Percentiles rank a stretch among this genome's conserved stretches.
phyloP scores from a whole-genome alignment of 306 rosid genomes.

The Acacia crassicarpa region DNA sequence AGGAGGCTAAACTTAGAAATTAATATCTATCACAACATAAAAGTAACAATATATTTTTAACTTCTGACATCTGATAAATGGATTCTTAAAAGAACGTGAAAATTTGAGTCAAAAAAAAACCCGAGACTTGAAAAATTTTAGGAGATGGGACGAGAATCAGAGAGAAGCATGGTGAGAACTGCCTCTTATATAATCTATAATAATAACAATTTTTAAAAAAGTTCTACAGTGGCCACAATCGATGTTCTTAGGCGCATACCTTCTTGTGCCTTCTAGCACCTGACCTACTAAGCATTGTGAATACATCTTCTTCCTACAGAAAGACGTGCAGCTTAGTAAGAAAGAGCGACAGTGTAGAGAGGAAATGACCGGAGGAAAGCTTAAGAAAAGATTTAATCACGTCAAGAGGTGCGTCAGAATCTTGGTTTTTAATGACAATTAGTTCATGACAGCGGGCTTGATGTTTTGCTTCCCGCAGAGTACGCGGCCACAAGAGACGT shows the following conservation, averaged over 20 bases:
- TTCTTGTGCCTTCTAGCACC: not conserved
- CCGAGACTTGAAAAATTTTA: no score
- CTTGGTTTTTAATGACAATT: no score
- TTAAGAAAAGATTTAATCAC: not conserved
- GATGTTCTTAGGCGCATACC: conserved; percentile 26
- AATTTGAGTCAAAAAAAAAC: no score
- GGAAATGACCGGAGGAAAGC: not conserved
- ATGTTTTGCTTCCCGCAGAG: no score
- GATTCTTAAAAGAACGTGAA: no score
- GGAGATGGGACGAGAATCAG: not conserved
- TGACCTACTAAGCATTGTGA: no score
- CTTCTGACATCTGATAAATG: not conserved
- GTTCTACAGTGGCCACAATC: no score
- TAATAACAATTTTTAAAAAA: no score
- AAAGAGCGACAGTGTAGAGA: not conserved
- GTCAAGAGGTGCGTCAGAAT: no score
- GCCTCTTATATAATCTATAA: not conserved
- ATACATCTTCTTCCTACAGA: conserved; percentile 33
- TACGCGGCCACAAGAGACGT: no score
- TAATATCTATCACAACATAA: not conserved
- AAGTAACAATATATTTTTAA: not conserved
- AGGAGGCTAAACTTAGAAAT: no score
- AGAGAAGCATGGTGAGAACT: not conserved
- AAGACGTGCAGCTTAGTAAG: conserved; percentile 15
- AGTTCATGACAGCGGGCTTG: no score